Conservation (phyloP, 2,329 filamentous ascomycete genomes). For the Calonectria hawksworthii region DNA sequence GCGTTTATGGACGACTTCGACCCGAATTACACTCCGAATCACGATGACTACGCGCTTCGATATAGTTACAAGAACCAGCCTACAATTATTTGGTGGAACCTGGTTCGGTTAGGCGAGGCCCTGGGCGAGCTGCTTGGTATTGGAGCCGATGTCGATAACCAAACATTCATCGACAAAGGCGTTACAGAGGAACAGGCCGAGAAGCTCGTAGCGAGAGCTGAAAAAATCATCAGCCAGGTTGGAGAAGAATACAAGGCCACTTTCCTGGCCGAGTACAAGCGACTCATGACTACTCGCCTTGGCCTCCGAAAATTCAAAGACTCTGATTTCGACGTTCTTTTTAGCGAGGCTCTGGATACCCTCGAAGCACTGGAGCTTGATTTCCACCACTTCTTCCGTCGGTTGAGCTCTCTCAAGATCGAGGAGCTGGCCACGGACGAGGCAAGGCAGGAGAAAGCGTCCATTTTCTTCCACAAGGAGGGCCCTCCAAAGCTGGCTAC, state of each 20-base stretch:
- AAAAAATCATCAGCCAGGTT: slow-evolving; percentile 83
- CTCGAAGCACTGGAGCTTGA: slow-evolving; percentile 88
- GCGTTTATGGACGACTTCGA: slow-evolving; percentile 99
- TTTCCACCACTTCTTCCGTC: slow-evolving; percentile 94
- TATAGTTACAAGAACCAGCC: slow-evolving; percentile 97
- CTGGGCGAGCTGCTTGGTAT: slow-evolving; percentile 90
- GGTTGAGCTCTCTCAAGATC: slow-evolving; percentile 75
- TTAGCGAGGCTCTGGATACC: slow-evolving; percentile 85
- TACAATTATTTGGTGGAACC: slow-evolving; percentile 98
- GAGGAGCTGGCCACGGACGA: slow-evolving; percentile 75
- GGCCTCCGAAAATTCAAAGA: slow-evolving; percentile 80
- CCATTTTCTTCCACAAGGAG: slow-evolving; percentile 84
- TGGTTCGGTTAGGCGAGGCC: slow-evolving; percentile 90
- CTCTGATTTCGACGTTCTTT: slow-evolving; percentile 83
- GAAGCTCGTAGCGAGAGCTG: slow-evolving; percentile 82
- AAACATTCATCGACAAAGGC: slow-evolving; percentile 79
- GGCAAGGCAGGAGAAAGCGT: slow-evolving; percentile 72
- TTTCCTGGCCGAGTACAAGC: slow-evolving; percentile 91
- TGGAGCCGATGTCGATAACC: slow-evolving; percentile 78
- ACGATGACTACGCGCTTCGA: slow-evolving; percentile 89
- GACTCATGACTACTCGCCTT: slow-evolving; percentile 83
- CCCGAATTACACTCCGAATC: slow-evolving; percentile 94
- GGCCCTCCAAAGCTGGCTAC: slow-evolving; percentile 71
- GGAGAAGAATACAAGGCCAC: slow-evolving; percentile 91
- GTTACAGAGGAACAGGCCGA: slow-evolving; percentile 74